Evolutionary conservation across 2,329 filamentous ascomycete genomes (phyloP).

Genomic region (Diaporthe amygdali): DNA sequence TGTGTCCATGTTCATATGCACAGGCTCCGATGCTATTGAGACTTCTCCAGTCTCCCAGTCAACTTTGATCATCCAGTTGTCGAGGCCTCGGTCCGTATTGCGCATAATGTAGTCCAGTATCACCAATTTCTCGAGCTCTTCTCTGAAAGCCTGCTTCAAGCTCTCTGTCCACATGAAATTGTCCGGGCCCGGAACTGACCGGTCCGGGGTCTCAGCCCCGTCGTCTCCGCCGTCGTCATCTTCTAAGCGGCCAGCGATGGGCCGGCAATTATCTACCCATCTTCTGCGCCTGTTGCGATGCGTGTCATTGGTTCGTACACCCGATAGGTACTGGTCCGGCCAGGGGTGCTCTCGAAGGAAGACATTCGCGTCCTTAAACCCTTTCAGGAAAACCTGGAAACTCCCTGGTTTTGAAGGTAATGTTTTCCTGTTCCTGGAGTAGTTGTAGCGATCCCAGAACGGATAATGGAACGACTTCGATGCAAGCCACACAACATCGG

Average conservation of each 20-base stretch:
- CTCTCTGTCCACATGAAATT: constrained; percentile 86
- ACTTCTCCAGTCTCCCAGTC: constrained; percentile 85
- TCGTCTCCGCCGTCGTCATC: constrained; percentile 63
- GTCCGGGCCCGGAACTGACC: constrained; percentile 47
- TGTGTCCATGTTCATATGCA: constrained; percentile 68
- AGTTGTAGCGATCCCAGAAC: constrained; percentile 92
- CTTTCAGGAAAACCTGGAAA: constrained; percentile 96
- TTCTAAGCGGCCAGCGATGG: constrained; percentile 55
- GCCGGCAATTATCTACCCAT: constrained; percentile 86
- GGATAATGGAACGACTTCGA: constrained; percentile 99
- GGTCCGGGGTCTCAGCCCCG: constrained; percentile 37
- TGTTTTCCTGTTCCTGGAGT: constrained; percentile 84
- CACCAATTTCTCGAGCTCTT: constrained; percentile 95
- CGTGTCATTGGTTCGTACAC: constrained; percentile 71
- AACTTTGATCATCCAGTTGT: constrained; percentile 99
- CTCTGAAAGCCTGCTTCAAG: constrained; percentile 89
- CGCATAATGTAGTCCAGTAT: constrained; percentile 99
- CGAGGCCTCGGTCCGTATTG: constrained; percentile 93
- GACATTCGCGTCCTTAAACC: constrained; percentile 95
- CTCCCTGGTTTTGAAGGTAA: constrained; percentile 91
- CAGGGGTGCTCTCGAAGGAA: constrained; percentile 95
- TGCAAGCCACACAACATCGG: constrained; percentile 90
- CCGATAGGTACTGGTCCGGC: constrained; percentile 84
- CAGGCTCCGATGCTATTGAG: constrained; percentile 83
- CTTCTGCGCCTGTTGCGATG: constrained; percentile 71